phyloP scores from a whole-genome alignment of 2,329 filamentous ascomycete species.

The Aspergillus bombycis region DNA sequence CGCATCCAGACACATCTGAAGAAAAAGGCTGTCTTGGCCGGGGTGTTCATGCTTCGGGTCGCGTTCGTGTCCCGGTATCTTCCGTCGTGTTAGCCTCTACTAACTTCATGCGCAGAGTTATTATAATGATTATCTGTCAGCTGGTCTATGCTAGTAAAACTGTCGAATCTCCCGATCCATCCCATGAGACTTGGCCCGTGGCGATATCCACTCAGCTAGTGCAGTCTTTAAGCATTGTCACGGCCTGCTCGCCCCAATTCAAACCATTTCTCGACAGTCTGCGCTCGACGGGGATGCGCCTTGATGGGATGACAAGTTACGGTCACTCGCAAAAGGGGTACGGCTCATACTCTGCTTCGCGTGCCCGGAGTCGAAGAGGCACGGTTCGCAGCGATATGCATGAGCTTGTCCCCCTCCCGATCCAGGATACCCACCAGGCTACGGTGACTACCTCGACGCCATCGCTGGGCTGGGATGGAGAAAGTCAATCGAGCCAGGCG shows the following conservation, averaged over 20 bases:
- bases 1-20: conserved; percentile 25
- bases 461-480: conserved; percentile 23
- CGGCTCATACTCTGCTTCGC: conserved; percentile 14
- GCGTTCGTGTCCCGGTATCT: conserved; percentile 21
- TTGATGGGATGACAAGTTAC: conserved; percentile 22
- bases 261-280: conserved; percentile 36
- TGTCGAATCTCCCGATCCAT: conserved; percentile 17
- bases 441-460: conserved; percentile 19
- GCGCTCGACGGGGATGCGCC: conserved; percentile 32
- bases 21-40: conserved; percentile 21
- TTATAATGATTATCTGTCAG: conserved; percentile 28
- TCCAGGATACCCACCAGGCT: conserved; percentile 15
- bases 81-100: not conserved
- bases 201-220: conserved; percentile 21
- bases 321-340: conserved; percentile 22
- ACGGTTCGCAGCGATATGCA: conserved; percentile 18
- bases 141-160: conserved; percentile 22
- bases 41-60: conserved; percentile 28
- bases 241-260: conserved; percentile 34
- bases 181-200: conserved; percentile 27
- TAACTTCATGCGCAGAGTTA: conserved; percentile 20
- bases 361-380: conserved; percentile 2
- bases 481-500: conserved; percentile 31
- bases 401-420: conserved; percentile 18
- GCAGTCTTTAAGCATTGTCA: conserved; percentile 32